Conservation (phyloP, 305 asterid species). For the Fraxinus xanthoxyloides region DNA sequence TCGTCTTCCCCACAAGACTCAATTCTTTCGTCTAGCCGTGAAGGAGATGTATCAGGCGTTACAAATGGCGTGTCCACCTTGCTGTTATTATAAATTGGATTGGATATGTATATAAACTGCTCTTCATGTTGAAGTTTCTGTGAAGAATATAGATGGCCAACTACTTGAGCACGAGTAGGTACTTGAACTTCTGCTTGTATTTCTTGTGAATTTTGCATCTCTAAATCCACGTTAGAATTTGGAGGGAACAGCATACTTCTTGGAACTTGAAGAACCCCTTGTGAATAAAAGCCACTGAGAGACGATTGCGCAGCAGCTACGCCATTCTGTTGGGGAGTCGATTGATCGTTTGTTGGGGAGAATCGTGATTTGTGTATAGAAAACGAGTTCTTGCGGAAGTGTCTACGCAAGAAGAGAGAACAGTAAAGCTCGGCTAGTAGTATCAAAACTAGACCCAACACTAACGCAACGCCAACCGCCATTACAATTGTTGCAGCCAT, state of each 20-base stretch:
- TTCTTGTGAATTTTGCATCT: constrained; percentile 21
- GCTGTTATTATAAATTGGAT: constrained; percentile 35
- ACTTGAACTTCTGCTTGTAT: constrained; percentile 1
- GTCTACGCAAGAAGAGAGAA: background rate
- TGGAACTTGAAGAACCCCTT: constrained; percentile 44
- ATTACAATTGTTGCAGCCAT: background rate
- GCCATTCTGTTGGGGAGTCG: background rate
- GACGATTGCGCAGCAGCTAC: background rate
- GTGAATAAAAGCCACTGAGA: constrained; percentile 31
- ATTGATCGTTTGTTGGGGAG: background rate
- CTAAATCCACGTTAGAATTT: constrained; percentile 12
- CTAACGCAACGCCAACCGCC: background rate
- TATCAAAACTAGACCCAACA: background rate
- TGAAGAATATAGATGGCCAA: background rate
- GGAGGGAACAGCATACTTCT: constrained; percentile 40
- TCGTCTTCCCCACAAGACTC: constrained; percentile 23
- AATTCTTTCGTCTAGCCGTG: constrained; percentile 16
- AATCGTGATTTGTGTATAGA: background rate
- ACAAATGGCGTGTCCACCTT: constrained; percentile 38
- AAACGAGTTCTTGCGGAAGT: background rate
- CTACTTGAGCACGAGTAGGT: background rate
- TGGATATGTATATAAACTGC: constrained; percentile 32
- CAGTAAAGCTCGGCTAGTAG: background rate
- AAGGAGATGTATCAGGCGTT: constrained; percentile 44
- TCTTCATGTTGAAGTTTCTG: background rate